These are phyloP conservation scores for Phoma sp. DNA, from an alignment of 2,329 filamentous ascomycete species.

Conservation along the genomic window DNA sequence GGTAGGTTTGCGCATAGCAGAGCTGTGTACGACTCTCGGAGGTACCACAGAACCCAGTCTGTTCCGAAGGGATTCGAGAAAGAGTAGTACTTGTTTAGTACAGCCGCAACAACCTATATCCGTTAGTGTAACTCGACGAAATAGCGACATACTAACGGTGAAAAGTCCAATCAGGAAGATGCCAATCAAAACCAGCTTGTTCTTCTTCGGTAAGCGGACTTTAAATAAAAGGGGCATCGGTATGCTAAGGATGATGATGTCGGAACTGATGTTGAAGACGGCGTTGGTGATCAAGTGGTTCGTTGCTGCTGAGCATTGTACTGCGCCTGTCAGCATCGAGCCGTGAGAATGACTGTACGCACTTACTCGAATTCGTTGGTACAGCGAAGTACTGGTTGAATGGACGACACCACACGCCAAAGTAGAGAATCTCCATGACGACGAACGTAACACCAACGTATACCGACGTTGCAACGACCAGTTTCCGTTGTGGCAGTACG, in stretches of 20 bases:
- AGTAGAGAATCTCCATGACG: constrained; percentile 58
- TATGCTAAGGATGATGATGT: constrained; percentile 55
- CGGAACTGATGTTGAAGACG: constrained; percentile 56
- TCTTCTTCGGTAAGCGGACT: constrained; percentile 52
- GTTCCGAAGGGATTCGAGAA: constrained; percentile 64
- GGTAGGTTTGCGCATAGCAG: constrained; percentile 68
- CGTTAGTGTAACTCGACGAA: neutral
- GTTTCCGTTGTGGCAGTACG: constrained; percentile 39
- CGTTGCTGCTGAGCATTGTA: constrained; percentile 54
- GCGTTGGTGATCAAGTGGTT: constrained; percentile 51
- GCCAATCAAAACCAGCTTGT: constrained; percentile 62
- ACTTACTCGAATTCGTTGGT: constrained; percentile 47
- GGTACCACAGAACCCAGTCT: constrained; percentile 66
- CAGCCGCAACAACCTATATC: constrained; percentile 60
- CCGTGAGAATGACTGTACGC: neutral
- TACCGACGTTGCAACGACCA: constrained; percentile 52
- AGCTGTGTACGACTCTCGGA: constrained; percentile 66
- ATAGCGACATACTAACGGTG: constrained; percentile 26
- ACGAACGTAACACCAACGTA: constrained; percentile 58
- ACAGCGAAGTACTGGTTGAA: constrained; percentile 62
- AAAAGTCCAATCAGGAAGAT: constrained; percentile 64
- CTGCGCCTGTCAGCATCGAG: constrained; percentile 20
- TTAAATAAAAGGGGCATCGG: constrained; percentile 57
- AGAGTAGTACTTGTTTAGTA: constrained; percentile 69
- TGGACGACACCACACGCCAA: constrained; percentile 64